Base-by-base conservation (phyloP, 78 protist genomes). In the Thecamonas trahens region DNA sequence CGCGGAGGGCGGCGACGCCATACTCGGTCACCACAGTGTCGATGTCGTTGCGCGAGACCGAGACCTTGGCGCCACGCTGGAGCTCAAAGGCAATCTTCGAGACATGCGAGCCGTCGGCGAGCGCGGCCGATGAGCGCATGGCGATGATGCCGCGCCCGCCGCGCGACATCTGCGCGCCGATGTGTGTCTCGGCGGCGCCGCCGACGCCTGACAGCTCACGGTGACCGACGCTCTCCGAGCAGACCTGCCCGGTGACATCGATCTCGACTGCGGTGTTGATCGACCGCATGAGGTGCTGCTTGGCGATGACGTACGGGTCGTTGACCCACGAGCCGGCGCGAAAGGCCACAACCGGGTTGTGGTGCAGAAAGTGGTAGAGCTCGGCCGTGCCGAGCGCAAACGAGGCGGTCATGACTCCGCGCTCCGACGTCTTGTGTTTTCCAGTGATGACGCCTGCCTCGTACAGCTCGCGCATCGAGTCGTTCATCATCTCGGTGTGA, bases 141-240 rank as follows among this genome's bases (percentile, higher is more conserved):
- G 87, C 87, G 20, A 74, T 75, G 77, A 82, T 75, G 52, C 77
- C 59, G 60, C 24, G 2, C 15, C 87, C 87, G 31, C 70, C 76
- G 24, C 9, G 14, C 20, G 71, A 57, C 24, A 60, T 39, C 24
- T 74, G 24, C 0, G 87, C 87, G 50, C 79, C 87, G 13, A 50
- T 67, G 58, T 52, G 15, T 5, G 20, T 5, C 3, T 52, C 49
- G 26, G 39, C 4, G 15, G 8, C 40, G 5, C 87, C 87, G 11
- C 87, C 87, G 35, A 82, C 37, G 49, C 87, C 87, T 13, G 67
- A 53, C 29, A 31, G 32, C 26, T 47, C 0, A 9, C 35, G 57
- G 1, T 0, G 6, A 17, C 87, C 87, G 44, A 75, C 54, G 13
- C 76, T 67, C 62, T 82, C 87, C 26, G 72, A 39, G 31, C 5